Percentiles rank a stretch among this genome's conserved stretches.
Evolutionary conservation across 2,329 filamentous ascomycete genomes (phyloP).

Genomic region (Sphaerostilbella broomeana): DNA sequence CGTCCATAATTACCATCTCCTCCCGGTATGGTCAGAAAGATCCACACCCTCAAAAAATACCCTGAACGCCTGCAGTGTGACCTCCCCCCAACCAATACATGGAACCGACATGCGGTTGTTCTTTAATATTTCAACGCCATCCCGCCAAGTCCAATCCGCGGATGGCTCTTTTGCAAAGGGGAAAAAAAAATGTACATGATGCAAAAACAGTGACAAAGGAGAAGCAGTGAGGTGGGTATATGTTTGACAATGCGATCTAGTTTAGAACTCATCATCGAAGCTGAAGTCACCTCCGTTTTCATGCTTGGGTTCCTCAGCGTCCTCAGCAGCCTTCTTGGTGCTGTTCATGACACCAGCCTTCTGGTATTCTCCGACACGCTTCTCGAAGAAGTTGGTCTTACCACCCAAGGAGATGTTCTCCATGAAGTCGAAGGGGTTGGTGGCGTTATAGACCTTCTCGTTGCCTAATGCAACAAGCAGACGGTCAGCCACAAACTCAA

Average conservation of each 20-base stretch:
- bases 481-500: conserved; percentile 97
- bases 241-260: conserved; percentile 20
- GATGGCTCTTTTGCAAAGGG: conserved; percentile 10
- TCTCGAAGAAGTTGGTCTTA: conserved; percentile 99
- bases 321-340: conserved; percentile 62
- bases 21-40: background rate
- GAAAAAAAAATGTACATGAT: conserved; percentile 12
- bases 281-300: conserved; percentile 71
- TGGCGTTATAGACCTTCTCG: conserved; percentile 83
- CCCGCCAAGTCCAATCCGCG: conserved; percentile 11
- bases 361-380: conserved; percentile 98
- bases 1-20: conserved; percentile 11
- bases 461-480: conserved; percentile 90
- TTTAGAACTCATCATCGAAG: conserved; percentile 96
- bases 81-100: conserved; percentile 7
- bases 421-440: conserved; percentile 99
- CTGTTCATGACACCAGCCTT: conserved; percentile 98
- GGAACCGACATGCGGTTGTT: conserved; percentile 1
- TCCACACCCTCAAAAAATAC: background rate
- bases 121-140: conserved; percentile 10
- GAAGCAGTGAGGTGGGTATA: conserved; percentile 19
- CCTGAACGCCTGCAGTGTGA: conserved; percentile 17
- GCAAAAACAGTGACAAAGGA: conserved; percentile 14
- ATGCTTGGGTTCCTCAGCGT: conserved; percentile 42
- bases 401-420: conserved; percentile 98